phyloP scores from a whole-genome alignment of 2,329 filamentous ascomycete species.

The Penicillium nordicum region DNA sequence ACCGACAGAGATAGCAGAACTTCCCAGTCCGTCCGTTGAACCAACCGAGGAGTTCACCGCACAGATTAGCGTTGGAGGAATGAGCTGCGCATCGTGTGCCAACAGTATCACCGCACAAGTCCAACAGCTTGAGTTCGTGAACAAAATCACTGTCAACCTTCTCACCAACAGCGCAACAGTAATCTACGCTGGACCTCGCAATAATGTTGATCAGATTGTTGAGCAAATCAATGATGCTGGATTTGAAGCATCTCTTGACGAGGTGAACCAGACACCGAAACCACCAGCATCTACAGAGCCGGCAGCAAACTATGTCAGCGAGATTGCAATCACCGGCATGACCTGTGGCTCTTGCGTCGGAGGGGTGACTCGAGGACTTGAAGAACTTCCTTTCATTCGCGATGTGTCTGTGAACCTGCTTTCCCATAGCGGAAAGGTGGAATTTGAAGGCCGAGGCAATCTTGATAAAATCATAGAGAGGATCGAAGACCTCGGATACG shows the following conservation, averaged over 20 bases:
- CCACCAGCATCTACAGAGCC: conserved; percentile 5
- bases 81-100: conserved; percentile 70
- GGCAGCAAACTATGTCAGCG: conserved; percentile 35
- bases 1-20: not conserved
- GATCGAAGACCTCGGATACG: conserved; percentile 62
- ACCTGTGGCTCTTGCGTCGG: conserved; percentile 56
- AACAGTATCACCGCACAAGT: conserved; percentile 61
- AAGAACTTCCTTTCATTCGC: conserved; percentile 46
- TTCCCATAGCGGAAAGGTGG: conserved; percentile 49
- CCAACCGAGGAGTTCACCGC: conserved; percentile 24
- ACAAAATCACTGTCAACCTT: conserved; percentile 60
- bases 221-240: conserved; percentile 51
- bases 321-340: conserved; percentile 55
- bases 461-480: conserved; percentile 46
- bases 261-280: conserved; percentile 23
- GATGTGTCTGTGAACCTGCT: conserved; percentile 51
- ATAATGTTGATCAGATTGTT: conserved; percentile 46
- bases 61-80: conserved; percentile 59
- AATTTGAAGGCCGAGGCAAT: conserved; percentile 49
- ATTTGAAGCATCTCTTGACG: conserved; percentile 45
- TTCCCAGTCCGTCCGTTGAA: conserved; percentile 3
- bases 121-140: conserved; percentile 56
- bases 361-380: conserved; percentile 47
- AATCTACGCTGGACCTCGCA: conserved; percentile 51
- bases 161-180: conserved; percentile 65